These are phyloP conservation scores for Aspergillus sp. DNA, from an alignment of 2,329 filamentous ascomycete species.

Conservation along the genomic window DNA sequence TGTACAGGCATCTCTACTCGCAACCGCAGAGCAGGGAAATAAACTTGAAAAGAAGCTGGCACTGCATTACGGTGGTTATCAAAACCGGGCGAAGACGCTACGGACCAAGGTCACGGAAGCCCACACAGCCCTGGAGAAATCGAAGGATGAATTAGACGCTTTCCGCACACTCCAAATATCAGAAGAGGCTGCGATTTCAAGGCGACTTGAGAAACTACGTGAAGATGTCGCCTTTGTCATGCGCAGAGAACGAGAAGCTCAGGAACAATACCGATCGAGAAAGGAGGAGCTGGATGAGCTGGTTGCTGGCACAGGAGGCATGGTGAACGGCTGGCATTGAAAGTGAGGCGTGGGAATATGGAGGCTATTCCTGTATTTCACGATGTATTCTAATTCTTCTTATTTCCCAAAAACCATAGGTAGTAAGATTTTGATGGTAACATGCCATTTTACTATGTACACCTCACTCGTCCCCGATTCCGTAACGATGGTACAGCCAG, in stretches of 20 bases:
- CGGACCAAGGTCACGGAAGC: slow-evolving; percentile 77
- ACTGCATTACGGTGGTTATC: slow-evolving; percentile 85
- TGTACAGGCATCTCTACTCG: slow-evolving; percentile 71
- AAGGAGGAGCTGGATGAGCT: slow-evolving; percentile 76
- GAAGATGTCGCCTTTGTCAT: slow-evolving; percentile 82
- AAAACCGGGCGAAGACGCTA: slow-evolving; percentile 78
- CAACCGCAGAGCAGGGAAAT: slow-evolving; percentile 74
- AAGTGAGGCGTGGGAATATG: background rate
- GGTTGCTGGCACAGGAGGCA: slow-evolving; percentile 29
- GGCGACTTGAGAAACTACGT: slow-evolving; percentile 71
- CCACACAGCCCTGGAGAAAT: slow-evolving; percentile 71
- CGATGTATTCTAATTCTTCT: slow-evolving; percentile 14
- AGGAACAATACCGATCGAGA: slow-evolving; percentile 75
- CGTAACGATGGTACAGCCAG: background rate
- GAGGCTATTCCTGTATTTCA: slow-evolving; percentile 5
- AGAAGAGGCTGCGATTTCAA: slow-evolving; percentile 73
- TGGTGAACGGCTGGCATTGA: slow-evolving; percentile 43
- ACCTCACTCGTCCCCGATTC: too few species aligned
- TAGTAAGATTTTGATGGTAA: background rate
- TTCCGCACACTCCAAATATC: slow-evolving; percentile 75
- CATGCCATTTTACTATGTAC: background rate
- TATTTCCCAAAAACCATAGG: background rate
- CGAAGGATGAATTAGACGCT: slow-evolving; percentile 68
- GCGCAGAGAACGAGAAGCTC: slow-evolving; percentile 81
- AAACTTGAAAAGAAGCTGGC: slow-evolving; percentile 93